Conservation (phyloP, 345 rosid genomes). For the Eutrema japonicum region DNA sequence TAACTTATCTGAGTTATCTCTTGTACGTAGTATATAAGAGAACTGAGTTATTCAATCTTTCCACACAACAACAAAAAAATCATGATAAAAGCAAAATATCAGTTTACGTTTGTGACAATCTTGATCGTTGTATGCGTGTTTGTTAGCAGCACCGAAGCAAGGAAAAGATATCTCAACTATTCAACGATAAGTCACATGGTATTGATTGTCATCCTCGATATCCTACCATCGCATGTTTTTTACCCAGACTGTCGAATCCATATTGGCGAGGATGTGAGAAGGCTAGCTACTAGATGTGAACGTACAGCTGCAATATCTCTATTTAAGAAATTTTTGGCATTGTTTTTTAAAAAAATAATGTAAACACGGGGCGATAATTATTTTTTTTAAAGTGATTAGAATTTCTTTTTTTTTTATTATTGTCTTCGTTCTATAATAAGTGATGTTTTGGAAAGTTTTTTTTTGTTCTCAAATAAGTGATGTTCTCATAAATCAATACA, state of each 20-base stretch:
- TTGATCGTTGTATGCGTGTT: not conserved
- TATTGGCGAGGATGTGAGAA: not conserved
- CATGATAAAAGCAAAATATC: conserved; percentile 4
- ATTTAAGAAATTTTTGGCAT: not conserved
- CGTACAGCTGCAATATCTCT: not conserved
- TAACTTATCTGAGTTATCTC: too few relatives aligned
- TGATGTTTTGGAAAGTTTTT: too few relatives aligned
- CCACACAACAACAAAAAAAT: not conserved
- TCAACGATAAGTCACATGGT: not conserved
- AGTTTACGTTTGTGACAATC: not conserved
- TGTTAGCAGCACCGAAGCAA: not conserved
- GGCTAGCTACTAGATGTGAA: not conserved
- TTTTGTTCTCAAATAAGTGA: too few relatives aligned
- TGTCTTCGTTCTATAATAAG: too few relatives aligned
- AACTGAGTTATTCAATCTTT: not conserved
- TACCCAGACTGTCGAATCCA: not conserved
- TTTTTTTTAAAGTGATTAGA: too few relatives aligned
- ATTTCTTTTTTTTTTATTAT: too few relatives aligned
- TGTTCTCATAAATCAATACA: too few relatives aligned
- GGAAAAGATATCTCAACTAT: not conserved
- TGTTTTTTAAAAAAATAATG: not conserved
- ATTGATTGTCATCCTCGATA: not conserved
- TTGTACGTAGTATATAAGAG: too few relatives aligned
- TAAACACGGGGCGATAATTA: not conserved
- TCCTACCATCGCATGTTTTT: not conserved